Evolutionary conservation across 164 flowering plant species (phyloP).

Genomic region (Chloranthus sessilifolius): DNA sequence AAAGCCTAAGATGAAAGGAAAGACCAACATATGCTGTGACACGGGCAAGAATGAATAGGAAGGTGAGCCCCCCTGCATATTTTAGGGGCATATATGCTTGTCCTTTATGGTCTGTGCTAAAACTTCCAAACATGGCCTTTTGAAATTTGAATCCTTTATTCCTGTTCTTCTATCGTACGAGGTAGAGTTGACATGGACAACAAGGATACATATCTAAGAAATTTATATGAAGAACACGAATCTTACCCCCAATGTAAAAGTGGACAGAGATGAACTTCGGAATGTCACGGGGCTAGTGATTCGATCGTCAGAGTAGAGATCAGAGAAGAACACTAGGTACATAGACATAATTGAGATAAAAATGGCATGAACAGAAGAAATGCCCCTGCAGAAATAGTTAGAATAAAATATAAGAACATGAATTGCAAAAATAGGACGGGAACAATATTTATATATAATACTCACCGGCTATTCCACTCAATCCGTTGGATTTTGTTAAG

Average conservation of each 20-base stretch:
- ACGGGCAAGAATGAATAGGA: too few relatives aligned
- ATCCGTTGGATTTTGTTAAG: constrained; percentile 68
- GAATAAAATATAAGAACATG: neutral
- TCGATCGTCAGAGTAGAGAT: constrained; percentile 56
- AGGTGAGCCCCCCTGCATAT: too few relatives aligned
- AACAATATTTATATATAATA: constrained; percentile 4
- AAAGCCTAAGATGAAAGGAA: too few relatives aligned
- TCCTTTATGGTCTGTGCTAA: too few relatives aligned
- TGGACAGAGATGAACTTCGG: constrained; percentile 71
- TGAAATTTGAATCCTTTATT: too few relatives aligned
- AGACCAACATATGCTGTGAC: too few relatives aligned
- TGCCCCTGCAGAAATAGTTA: constrained; percentile 51
- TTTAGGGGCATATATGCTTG: too few relatives aligned
- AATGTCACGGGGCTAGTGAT: constrained; percentile 46
- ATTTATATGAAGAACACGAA: neutral
- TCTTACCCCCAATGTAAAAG: constrained; percentile 76
- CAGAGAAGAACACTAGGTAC: constrained; percentile 91
- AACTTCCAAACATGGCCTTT: too few relatives aligned
- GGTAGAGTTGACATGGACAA: too few relatives aligned
- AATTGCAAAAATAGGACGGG: neutral
- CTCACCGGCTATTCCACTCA: constrained; percentile 94
- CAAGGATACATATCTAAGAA: too few relatives aligned
- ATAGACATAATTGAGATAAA: constrained; percentile 64
- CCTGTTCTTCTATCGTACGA: too few relatives aligned
- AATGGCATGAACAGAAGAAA: constrained; percentile 86